Evolutionary conservation across 345 rosid genomes (phyloP), one percentile per base, ranked within the genome.

Genomic region (Eucalyptus grandis): DNA sequence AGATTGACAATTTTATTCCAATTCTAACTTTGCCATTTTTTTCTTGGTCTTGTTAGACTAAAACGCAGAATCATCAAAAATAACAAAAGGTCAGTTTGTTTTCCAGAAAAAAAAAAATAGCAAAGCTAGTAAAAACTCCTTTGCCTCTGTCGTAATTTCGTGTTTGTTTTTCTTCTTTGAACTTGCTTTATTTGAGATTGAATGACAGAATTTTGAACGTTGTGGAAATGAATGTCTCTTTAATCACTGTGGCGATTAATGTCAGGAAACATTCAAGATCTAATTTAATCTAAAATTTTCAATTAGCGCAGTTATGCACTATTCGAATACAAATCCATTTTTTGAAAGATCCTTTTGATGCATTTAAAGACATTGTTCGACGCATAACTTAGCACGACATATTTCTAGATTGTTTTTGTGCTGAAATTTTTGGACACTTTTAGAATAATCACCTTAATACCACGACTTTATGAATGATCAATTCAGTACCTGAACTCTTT

Each of bases 341-440:
- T 4, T 0, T 8, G 5, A 53, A 53, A 53, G 0, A 21, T 53
- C 24, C 1, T 53, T 8, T 53, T 3, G 14, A 69, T 0, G 82
- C 83, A 40, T 77, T 77, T 77, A 37, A 77, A 7, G 14, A 77
- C 1, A 7, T 2, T 3, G 30, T 37, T 77, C 1, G 3, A 5
- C 1, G 4, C 8, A 22, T 11, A 21, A 77, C 11, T 77, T 22
- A 37, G 2, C 44, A 19, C 5, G 0, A 11, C 14, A 21, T 4
- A 19, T 21, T 77, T 37, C 3, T 11, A 21, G 47, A 77, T 37
- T 40, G 83, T 77, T 37, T 37, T 37, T 21, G 47, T 21, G 26
- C 26, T 19, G 40, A 19, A 34, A 72, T 21, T 72, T 72, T 72
- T 19, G 9, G 8, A 37, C 22, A 40, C 27, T 77, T 40, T 6